Evolutionary conservation across 331 rosid genomes (phyloP), one percentile per base, ranked within the genome.

Genomic region (Arachis monticola): DNA sequence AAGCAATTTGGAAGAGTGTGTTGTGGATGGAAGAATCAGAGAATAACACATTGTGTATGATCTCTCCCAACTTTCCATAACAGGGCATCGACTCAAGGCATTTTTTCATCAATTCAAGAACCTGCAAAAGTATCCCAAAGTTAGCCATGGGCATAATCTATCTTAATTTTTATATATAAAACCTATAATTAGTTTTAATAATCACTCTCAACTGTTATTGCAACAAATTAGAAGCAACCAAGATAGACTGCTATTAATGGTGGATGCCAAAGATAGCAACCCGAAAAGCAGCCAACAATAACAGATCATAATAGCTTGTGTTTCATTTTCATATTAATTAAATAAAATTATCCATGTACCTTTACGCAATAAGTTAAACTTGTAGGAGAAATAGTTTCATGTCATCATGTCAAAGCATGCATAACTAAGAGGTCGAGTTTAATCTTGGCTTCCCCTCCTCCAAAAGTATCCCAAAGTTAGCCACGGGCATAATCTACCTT

Each of bases 11-110:
- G 70, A 92, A 86, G 66, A 94, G 90, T 14, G 80, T 74, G 77
- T 74, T 85, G 78, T 94, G 97, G 84, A 94, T 90, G 77, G 99
- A 92, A 77, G 96, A 86, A 84, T 94, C 97, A 67, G 87, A 84
- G 62, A 90, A 89, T 55, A 94, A 46, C 83, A 87, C 78, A 58
- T 90, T 87, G 62, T 69, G 79, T 64, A 94, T 70, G 77, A 85
- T 74, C 69, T 83, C 87, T 70, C 89, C 88, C 85, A 92, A 65
- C 72, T 86, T 92, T 82, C 77, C 88, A 64, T 78, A 22, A 78
- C 30, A 57, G 60, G 91, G 75, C 72, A 83, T 84, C 64, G 86
- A 77, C 70, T 73, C 67, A 63, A 90, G 79, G 86, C 96, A 86
- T 72, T 80, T 86, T 81, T 88, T 88, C 90, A 88, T 81, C 90